Percentiles rank a stretch among this genome's conserved stretches.
phyloP scores from a whole-genome alignment of 164 flowering plant genomes.

The Macadamia integrifolia region DNA sequence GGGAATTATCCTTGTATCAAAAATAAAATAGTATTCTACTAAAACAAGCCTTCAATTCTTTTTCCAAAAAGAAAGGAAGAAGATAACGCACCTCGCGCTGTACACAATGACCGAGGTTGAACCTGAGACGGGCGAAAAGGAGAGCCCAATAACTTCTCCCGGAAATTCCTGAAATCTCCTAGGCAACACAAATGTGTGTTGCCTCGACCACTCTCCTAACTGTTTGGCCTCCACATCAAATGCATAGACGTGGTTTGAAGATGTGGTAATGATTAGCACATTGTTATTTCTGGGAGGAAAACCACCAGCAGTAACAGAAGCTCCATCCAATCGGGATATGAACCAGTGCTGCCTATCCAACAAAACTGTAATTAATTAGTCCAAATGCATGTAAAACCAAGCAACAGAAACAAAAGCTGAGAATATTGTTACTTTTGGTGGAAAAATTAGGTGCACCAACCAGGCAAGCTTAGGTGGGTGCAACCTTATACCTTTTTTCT shows the following conservation, averaged over 20 bases:
- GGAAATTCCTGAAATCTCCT: constrained; percentile 84
- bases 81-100: constrained; percentile 67
- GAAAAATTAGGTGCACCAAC: no score
- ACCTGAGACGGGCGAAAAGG: constrained; percentile 56
- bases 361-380: constrained; percentile 4
- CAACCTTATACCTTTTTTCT: no score
- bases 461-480: no score
- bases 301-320: constrained; percentile 94
- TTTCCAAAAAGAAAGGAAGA: not conserved
- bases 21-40: no score
- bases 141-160: constrained; percentile 89
- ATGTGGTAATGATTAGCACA: constrained; percentile 69
- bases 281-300: constrained; percentile 72
- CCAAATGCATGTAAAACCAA: no score
- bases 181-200: constrained; percentile 56
- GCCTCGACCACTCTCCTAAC: constrained; percentile 80
- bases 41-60: not conserved
- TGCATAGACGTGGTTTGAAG: constrained; percentile 79
- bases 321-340: constrained; percentile 81
- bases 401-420: no score
- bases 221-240: constrained; percentile 88
- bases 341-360: constrained; percentile 95
- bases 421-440: no score
- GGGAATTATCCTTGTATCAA: no score
- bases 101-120: constrained; percentile 68